These are phyloP conservation scores for Eucalyptus tenuipes DNA, from an alignment of 345 rosid species.

Conservation along the genomic window DNA sequence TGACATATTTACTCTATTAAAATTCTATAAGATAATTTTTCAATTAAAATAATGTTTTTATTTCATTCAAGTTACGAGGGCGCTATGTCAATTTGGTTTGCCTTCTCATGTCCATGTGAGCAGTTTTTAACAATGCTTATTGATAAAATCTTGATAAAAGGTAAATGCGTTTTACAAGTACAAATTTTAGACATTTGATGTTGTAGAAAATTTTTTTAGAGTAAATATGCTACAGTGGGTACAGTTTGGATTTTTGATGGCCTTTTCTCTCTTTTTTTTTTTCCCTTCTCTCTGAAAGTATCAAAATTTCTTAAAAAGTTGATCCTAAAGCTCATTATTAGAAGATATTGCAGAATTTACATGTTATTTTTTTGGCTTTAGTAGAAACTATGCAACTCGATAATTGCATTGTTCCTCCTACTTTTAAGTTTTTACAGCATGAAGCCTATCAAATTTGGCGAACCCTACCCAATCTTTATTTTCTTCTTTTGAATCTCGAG, in stretches of 20 bases:
- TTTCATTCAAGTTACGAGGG: not conserved
- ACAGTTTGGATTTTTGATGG: not conserved
- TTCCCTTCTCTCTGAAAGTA: not conserved
- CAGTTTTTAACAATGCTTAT: not conserved
- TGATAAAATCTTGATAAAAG: not conserved
- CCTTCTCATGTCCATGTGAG: not conserved
- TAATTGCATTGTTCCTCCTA: not conserved
- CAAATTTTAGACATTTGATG: not conserved
- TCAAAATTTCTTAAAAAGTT: not conserved
- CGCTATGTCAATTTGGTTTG: not conserved
- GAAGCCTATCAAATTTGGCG: not conserved
- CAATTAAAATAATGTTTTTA: too few species aligned
- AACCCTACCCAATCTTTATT: not conserved
- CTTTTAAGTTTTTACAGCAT: not conserved
- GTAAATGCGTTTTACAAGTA: fast-evolving
- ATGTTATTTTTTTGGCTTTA: not conserved
- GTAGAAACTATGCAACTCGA: not conserved
- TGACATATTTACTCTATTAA: not conserved
- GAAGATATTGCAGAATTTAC: not conserved
- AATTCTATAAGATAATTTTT: too few species aligned
- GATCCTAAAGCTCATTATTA: not conserved
- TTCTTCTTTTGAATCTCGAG: not conserved
- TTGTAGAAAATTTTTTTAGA: not conserved
- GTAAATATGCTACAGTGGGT: not conserved
- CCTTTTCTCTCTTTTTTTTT: fast-evolving